These are phyloP conservation scores for Podila clonocystis DNA, from an alignment of 192 early-diverging fungal species.

Conservation along the genomic window DNA sequence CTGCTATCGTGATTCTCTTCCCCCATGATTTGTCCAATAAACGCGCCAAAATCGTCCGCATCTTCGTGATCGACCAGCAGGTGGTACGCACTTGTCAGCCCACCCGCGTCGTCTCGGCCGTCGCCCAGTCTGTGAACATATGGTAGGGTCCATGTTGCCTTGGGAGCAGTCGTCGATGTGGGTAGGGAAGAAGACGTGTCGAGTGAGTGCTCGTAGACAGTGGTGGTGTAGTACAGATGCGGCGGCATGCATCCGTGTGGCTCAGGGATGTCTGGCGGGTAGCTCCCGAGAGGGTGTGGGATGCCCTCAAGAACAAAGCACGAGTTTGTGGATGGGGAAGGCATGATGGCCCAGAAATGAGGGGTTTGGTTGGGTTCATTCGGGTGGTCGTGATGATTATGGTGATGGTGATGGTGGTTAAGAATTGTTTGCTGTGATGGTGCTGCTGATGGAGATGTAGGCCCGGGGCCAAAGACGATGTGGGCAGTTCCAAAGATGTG, in stretches of 20 bases:
- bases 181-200: too few relatives aligned
- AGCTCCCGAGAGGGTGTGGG: conserved; percentile 22
- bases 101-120: conserved; percentile 32
- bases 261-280: conserved; percentile 21
- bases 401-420: neutral
- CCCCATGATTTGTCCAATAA: neutral
- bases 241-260: conserved; percentile 47
- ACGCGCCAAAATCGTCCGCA: conserved; percentile 31
- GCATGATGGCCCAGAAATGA: conserved; percentile 28
- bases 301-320: conserved; percentile 16
- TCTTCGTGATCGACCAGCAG: conserved; percentile 26
- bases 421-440: neutral
- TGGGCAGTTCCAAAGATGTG: conserved; percentile 27
- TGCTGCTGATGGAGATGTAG: neutral
- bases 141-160: conserved; percentile 2
- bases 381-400: neutral
- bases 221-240: conserved; percentile 29
- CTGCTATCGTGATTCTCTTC: neutral
- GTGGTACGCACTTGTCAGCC: conserved; percentile 22
- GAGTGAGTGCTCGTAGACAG: neutral
- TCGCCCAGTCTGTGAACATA: conserved; percentile 35
- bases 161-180: neutral
- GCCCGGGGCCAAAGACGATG: conserved; percentile 15
- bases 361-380: neutral
- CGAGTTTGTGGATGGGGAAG: neutral